Conservation (phyloP, 139 green algal genomes). For the Yamagishiella unicocca region DNA sequence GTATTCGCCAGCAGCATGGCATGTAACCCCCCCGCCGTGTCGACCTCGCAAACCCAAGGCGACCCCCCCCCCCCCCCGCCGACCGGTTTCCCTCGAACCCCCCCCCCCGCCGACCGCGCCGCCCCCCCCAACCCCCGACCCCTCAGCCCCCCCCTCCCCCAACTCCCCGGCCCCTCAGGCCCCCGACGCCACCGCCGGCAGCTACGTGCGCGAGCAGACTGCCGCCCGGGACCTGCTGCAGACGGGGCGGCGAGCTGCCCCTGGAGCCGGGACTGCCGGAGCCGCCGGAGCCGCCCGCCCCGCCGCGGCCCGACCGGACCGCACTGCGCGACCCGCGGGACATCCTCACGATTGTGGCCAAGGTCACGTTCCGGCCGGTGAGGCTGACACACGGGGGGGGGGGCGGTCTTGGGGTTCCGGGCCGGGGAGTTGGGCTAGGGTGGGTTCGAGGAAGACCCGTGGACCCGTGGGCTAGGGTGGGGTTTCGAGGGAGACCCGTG, state of each 20-base stretch:
- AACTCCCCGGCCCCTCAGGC: not conserved
- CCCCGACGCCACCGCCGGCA: constrained; percentile 30
- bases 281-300: not conserved
- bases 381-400: not conserved
- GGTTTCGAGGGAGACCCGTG: too few species aligned
- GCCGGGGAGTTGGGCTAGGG: not conserved
- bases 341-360: not conserved
- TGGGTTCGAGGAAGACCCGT: not conserved
- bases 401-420: not conserved
- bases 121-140: too few species aligned
- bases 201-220: constrained; percentile 30
- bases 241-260: not conserved
- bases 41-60: not conserved
- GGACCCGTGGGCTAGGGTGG: not conserved
- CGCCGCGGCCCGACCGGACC: constrained; percentile 14
- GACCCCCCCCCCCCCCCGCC: not conserved
- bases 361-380: not conserved
- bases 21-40: not conserved
- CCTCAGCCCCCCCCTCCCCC: not conserved
- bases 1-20: too few species aligned
- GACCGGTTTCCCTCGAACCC: too few species aligned
- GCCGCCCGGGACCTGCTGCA: not conserved
- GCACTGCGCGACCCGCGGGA: not conserved
- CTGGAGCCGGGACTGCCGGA: constrained; percentile 15
- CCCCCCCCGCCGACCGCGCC: too few species aligned